These are phyloP conservation scores for Taphrina wiesneri DNA, from an alignment of 1,139 yeast species.

Conservation along the genomic window DNA sequence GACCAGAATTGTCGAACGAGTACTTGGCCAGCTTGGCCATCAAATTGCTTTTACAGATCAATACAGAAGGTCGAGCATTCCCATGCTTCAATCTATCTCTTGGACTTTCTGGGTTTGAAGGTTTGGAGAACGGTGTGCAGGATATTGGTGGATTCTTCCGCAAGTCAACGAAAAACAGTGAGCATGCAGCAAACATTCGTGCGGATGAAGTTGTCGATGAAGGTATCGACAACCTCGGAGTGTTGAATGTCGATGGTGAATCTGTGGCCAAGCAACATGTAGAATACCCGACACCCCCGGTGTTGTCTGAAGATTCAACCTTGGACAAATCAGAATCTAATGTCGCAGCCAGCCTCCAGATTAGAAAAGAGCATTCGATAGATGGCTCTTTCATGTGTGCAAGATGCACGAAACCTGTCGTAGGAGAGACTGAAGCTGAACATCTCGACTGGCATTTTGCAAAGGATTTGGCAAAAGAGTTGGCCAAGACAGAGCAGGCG, in stretches of 20 bases:
- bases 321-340: not conserved
- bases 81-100: slow-evolving; percentile 38
- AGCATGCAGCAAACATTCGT: not conserved
- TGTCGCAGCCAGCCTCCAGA: not conserved
- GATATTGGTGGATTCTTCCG: slow-evolving; percentile 37
- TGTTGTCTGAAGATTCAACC: not conserved
- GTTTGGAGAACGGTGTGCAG: slow-evolving; percentile 33
- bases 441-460: slow-evolving; percentile 51
- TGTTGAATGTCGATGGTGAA: not conserved
- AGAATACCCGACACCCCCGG: not conserved
- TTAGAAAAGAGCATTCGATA: not conserved
- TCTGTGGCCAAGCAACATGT: not conserved
- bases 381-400: slow-evolving; percentile 28
- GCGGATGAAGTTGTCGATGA: not conserved
- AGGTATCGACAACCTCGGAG: not conserved
- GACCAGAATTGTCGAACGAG: slow-evolving; percentile 40
- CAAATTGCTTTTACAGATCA: slow-evolving; percentile 42
- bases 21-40: slow-evolving; percentile 42
- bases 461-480: slow-evolving; percentile 48
- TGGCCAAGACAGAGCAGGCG: slow-evolving; percentile 5
- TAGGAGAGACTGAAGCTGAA: slow-evolving; percentile 41
- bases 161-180: not conserved
- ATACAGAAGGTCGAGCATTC: slow-evolving; percentile 36
- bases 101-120: slow-evolving; percentile 38
- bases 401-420: slow-evolving; percentile 35